Evolutionary conservation across 1,284 basidiomycete species (phyloP), one percentile per base, ranked within the genome.

Genomic region (Melampsora americana): DNA sequence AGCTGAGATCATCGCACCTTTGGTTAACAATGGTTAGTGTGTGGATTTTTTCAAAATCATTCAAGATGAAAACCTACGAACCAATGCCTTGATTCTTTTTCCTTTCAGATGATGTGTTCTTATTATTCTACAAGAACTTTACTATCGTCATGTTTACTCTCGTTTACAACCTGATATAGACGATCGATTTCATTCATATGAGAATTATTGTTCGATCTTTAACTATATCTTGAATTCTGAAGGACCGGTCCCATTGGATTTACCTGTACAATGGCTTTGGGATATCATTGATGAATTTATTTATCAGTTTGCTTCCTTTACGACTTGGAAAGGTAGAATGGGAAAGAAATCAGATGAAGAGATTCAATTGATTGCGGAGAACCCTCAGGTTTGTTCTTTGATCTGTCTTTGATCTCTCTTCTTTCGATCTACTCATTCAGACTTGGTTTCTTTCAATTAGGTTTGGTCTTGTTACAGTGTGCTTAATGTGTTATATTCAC

Each of bases 201-300:
- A 98, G 84, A 96, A 97, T 85, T 96, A 94, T 84, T 98, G 95
- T 87, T 93, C 96, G 83, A 86, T 99, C 79, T 91, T 98, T 88
- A 98, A 97, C 85, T 95, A 95, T 83, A 88, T 99, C 84, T 86
- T 92, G 77, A 92, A 96, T 84, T 95, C 92, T 28, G 93, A 97
- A 78, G 92, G 92, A 0, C 95, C 95, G 0, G 94, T 98, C 0
- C 84, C 89, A 20, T 89, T 98, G 71, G 90, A 95, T 80, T 88
- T 98, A 18, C 95, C 95, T 0, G 92, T 95, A 78, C 94, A 97
- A 84, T 99, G 95, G 95, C 85, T 99, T 6, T 98, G 95, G 92
- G 95, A 99, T 83, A 97, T 99, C 84, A 91, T 98, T 81, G 95
- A 98, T 85, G 95, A 98, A 82, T 99, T 99, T 84, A 96, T 98